These are phyloP conservation scores for Boeremia lycopersici DNA, from an alignment of 2,329 filamentous ascomycete species.

Conservation along the genomic window DNA sequence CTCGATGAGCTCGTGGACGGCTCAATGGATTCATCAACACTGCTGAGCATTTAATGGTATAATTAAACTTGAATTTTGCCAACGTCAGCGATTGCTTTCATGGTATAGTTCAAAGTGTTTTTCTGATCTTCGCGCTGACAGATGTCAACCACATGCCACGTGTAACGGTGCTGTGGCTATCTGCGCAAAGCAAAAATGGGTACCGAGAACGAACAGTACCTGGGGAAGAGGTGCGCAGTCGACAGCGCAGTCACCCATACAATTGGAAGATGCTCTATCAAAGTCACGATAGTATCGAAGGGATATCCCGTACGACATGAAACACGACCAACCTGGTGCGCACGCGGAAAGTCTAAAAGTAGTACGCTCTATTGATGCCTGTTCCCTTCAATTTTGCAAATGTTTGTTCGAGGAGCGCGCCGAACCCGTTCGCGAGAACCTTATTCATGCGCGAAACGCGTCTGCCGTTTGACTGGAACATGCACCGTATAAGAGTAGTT, in stretches of 20 bases:
- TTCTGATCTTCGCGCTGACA: background rate
- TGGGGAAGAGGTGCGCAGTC: background rate
- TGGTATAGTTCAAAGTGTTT: background rate
- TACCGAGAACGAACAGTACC: background rate
- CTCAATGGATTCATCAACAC: background rate
- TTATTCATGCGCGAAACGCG: background rate
- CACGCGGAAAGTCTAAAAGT: background rate
- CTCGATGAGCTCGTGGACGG: background rate
- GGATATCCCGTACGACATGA: background rate
- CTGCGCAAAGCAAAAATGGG: background rate
- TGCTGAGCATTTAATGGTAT: background rate
- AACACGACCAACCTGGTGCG: background rate
- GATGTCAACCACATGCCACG: background rate
- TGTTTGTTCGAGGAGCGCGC: background rate
- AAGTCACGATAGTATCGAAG: background rate
- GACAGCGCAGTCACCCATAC: background rate
- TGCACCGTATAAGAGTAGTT: background rate
- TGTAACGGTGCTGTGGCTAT: background rate
- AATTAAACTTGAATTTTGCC: no score
- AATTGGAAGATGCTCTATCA: background rate
- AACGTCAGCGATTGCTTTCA: no score
- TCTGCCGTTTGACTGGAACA: background rate
- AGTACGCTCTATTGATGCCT: background rate
- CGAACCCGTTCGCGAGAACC: background rate
- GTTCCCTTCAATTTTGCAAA: conserved; percentile 2